Evolutionary conservation across 306 rosid genomes (phyloP).

Genomic region (Echinosophora koreensis): DNA sequence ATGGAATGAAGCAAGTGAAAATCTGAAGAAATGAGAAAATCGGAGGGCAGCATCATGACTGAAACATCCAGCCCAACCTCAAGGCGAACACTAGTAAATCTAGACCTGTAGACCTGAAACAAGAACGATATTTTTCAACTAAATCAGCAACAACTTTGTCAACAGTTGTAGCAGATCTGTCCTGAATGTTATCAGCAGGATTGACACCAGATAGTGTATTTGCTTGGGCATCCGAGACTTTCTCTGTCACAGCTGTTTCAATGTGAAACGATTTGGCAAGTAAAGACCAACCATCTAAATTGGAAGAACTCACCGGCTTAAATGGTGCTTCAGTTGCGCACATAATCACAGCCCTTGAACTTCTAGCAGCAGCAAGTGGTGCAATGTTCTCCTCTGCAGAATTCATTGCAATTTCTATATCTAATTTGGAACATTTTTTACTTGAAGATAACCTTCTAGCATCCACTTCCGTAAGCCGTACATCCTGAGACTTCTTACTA

Average conservation of each 20-base stretch:
- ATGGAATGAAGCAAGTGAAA: too few relatives aligned
- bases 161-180: constrained; percentile 44
- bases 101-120: constrained; percentile 33
- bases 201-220: constrained; percentile 38
- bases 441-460: constrained; percentile 47
- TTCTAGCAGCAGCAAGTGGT: constrained; percentile 48
- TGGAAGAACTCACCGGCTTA: constrained; percentile 47
- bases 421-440: constrained; percentile 44
- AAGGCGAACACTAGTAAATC: constrained; percentile 40
- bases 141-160: constrained; percentile 45
- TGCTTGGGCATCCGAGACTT: constrained; percentile 49
- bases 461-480: constrained; percentile 37
- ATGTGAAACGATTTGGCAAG: constrained; percentile 41
- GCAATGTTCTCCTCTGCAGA: constrained; percentile 51
- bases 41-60: constrained; percentile 49
- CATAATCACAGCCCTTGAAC: constrained; percentile 43
- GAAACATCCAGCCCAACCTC: constrained; percentile 54
- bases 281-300: constrained; percentile 44
- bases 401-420: constrained; percentile 40
- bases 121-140: constrained; percentile 44
- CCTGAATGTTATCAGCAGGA: constrained; percentile 40
- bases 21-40: background rate
- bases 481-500: constrained; percentile 44
- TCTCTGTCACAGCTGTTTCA: constrained; percentile 36
- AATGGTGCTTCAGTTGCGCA: constrained; percentile 43